phyloP scores from a whole-genome alignment of 2,329 filamentous ascomycete species.

The Aureobasidium lini region DNA sequence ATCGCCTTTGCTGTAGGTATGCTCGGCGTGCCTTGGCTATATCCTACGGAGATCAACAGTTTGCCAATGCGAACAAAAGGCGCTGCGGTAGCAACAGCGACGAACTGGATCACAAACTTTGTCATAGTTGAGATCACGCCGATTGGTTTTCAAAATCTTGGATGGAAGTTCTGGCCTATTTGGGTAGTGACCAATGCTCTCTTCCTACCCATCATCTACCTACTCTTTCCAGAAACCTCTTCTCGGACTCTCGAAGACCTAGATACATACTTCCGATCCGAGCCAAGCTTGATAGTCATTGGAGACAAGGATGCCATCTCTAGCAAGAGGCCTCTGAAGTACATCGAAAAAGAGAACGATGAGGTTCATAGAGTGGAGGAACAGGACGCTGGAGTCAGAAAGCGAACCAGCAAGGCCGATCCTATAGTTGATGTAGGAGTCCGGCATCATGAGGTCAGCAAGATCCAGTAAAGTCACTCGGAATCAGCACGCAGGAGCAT shows the following conservation, averaged over 20 bases:
- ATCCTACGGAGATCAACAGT: conserved; percentile 40
- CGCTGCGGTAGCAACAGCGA: conserved; percentile 42
- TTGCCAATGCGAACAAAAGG: conserved; percentile 44
- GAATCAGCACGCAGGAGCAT: background rate
- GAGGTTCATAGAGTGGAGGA: conserved; percentile 17
- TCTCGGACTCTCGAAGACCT: conserved; percentile 25
- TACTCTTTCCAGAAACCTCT: conserved; percentile 27
- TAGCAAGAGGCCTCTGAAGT: conserved; percentile 39
- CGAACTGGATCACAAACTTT: conserved; percentile 41
- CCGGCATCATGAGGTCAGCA: background rate
- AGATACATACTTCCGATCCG: conserved; percentile 22
- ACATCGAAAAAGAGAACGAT: conserved; percentile 41
- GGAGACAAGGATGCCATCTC: conserved; percentile 34
- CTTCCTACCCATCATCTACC: conserved; percentile 43
- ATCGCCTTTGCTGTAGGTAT: conserved; percentile 47
- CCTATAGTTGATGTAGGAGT: background rate
- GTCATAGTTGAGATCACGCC: conserved; percentile 38
- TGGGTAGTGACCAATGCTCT: conserved; percentile 20
- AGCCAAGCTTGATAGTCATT: conserved; percentile 36
- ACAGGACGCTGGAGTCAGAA: background rate
- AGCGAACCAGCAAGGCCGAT: background rate
- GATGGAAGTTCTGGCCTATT: conserved; percentile 24
- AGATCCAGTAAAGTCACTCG: background rate
- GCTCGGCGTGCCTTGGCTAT: conserved; percentile 32
- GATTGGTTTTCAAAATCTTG: conserved; percentile 32